These are phyloP conservation scores for Oidium heveae DNA, from an alignment of 2,329 filamentous ascomycete genomes.

Conservation along the genomic window DNA sequence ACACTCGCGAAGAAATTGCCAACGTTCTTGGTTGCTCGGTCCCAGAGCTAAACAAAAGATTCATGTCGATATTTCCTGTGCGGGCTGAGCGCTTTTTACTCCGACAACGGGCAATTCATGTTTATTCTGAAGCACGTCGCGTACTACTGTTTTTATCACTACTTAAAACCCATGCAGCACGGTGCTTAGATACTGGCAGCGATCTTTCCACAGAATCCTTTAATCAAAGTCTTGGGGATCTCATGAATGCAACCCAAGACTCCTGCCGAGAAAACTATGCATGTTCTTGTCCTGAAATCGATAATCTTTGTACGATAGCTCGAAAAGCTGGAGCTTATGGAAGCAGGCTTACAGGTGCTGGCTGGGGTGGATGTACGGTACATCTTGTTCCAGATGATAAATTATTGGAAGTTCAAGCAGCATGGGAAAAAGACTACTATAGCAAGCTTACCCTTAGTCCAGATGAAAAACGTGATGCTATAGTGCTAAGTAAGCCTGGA, in stretches of 20 bases:
- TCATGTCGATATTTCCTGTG: conserved; percentile 72
- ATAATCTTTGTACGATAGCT: conserved; percentile 63
- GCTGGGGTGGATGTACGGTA: conserved; percentile 91
- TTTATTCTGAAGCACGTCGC: conserved; percentile 69
- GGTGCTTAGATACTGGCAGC: conserved; percentile 12
- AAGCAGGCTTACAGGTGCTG: conserved; percentile 69
- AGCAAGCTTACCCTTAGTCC: conserved; percentile 33
- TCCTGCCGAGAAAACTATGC: conserved; percentile 75
- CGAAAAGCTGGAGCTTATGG: conserved; percentile 58
- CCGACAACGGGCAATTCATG: conserved; percentile 67
- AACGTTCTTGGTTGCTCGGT: conserved; percentile 42
- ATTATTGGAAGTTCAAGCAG: conserved; percentile 50
- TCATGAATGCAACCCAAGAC: conserved; percentile 75
- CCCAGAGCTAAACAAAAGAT: conserved; percentile 46
- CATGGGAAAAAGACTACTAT: conserved; percentile 67
- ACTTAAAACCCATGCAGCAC: conserved; percentile 25
- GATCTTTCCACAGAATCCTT: conserved; percentile 26
- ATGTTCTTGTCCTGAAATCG: conserved; percentile 81
- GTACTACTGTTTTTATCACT: conserved; percentile 64
- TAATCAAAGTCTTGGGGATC: conserved; percentile 45
- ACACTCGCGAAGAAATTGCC: conserved; percentile 69
- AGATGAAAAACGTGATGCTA: conserved; percentile 52
- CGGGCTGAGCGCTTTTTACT: conserved; percentile 73
- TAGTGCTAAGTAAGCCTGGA: conserved; percentile 74
- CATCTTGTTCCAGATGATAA: conserved; percentile 72